A percentile compares a stretch with the other conserved stretches of the same genome.
These are phyloP conservation scores for Suillus lakei DNA, from an alignment of 768 basidiomycete genomes.

Conservation along the genomic window DNA sequence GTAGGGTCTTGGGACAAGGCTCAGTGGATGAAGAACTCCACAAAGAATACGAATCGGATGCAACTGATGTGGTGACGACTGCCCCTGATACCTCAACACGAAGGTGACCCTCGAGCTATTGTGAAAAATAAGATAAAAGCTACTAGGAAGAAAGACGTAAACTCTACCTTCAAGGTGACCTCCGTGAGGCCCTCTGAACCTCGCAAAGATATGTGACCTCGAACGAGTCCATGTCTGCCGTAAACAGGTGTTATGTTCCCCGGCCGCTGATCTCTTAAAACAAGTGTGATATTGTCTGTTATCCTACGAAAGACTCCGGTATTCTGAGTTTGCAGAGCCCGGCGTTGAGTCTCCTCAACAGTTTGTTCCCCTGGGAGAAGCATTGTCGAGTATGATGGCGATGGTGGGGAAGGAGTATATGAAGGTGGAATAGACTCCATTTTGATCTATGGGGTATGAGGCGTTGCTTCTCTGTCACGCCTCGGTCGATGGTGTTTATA, in stretches of 20 bases:
- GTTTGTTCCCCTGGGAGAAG: constrained; percentile 54
- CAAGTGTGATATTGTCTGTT: constrained; percentile 29
- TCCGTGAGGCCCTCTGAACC: constrained; percentile 17
- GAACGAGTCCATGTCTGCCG: constrained; percentile 23
- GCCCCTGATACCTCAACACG: constrained; percentile 18
- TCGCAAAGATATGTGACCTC: constrained; percentile 28
- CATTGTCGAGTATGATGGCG: constrained; percentile 59
- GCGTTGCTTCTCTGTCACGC: constrained; percentile 3
- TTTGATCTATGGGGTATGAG: not conserved
- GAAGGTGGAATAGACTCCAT: constrained; percentile 10
- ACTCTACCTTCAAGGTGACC: constrained; percentile 28
- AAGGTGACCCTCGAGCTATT: constrained; percentile 31
- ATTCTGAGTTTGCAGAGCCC: constrained; percentile 3
- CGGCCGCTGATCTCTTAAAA: constrained; percentile 28
- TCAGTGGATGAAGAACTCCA: constrained; percentile 22
- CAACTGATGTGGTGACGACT: constrained; percentile 20
- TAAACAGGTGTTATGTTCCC: constrained; percentile 27
- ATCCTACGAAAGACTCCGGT: constrained; percentile 33
- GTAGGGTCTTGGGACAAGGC: constrained; percentile 39
- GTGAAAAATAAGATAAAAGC: constrained; percentile 4
- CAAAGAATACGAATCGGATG: constrained; percentile 21
- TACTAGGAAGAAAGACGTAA: not conserved
- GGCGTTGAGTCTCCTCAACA: constrained; percentile 47
- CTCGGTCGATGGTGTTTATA: constrained; percentile 7
- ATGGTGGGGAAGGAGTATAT: constrained; percentile 32